Evolutionary conservation across 257 asterid species (phyloP), one percentile per base, ranked within the genome.

Genomic region (Nicotiana noctiflora): DNA sequence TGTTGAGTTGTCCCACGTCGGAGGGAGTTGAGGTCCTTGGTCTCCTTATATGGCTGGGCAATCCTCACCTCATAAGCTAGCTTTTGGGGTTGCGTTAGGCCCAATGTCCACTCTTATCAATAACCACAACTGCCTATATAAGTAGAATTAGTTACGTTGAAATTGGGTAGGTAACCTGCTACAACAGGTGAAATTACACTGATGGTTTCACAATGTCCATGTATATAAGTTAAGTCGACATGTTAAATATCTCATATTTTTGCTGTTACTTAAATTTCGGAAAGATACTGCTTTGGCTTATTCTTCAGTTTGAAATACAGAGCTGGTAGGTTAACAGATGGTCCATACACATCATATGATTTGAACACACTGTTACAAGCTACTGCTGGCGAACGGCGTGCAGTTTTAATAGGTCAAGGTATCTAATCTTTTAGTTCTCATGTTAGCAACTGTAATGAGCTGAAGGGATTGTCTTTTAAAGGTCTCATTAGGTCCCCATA

Each of bases 331-430:
- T 86, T 95, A 86, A 95, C 99, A 19, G 99, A 93, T 60, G 99
- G 99, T 60, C 99, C 98, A 57, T 95, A 95, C 89, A 95, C 99
- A 51, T 95, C 99, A 15, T 95, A 95, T 82, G 97, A 92, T 90
- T 96, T 93, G 53, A 95, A 95, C 75, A 95, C 98, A 52, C 88
- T 95, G 57, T 94, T 93, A 86, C 89, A 95, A 90, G 97, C 99
- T 62, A 93, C 99, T 56, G 94, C 98, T 83, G 99, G 99, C n/a
- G 96, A 95, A 87, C 93, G 98, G 29, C 97, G 98, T 46, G 98
- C 99, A 76, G 97, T 95, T 82, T 75, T 93, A 77, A 81, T 95
- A 74, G 98, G 86, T 77, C 98, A 95, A 95, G 99, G 99, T 95
- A 88, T 52, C 52, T 76, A 51, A 1, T 84, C 12, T 3, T 49